Percentiles rank a stretch among this genome's conserved stretches.
Conservation (phyloP, 495 filamentous ascomycete species). For the Aspergillus steynii region DNA sequence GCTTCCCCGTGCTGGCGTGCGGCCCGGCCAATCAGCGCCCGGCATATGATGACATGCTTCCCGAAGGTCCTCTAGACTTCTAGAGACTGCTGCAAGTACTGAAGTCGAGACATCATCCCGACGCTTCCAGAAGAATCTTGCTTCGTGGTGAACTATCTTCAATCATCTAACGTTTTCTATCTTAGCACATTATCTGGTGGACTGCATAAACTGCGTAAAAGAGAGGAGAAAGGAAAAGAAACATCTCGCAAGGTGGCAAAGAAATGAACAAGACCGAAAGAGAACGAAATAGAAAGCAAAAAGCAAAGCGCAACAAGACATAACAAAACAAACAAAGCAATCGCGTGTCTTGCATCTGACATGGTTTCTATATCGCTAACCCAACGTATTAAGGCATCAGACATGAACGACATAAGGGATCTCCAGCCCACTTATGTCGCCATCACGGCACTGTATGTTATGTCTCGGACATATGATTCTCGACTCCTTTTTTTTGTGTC, state of each 20-base stretch:
- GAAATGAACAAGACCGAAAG: too few relatives aligned
- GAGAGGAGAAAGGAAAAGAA: too few relatives aligned
- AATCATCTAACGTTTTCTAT: neutral
- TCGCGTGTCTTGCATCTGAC: constrained; percentile 1
- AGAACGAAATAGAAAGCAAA: neutral
- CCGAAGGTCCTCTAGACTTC: constrained; percentile 1
- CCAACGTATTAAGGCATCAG: constrained; percentile 13
- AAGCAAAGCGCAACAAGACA: neutral
- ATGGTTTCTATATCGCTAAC: constrained; percentile 18
- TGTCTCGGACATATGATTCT: constrained; percentile 8
- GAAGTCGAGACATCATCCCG: too few relatives aligned
- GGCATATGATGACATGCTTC: constrained; percentile 8
- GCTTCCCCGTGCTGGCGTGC: constrained; percentile 5
- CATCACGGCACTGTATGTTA: constrained; percentile 1
- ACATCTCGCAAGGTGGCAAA: too few relatives aligned
- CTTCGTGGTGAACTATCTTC: neutral
- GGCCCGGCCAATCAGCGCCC: constrained; percentile 29
- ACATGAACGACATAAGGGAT: constrained; percentile 9
- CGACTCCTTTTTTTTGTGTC: neutral
- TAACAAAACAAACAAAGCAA: neutral
- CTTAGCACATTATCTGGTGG: neutral
- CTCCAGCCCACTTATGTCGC: constrained; percentile 9
- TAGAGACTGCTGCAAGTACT: too few relatives aligned
- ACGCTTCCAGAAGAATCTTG: neutral
- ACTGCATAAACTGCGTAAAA: neutral